Evolutionary conservation across 495 filamentous ascomycete genomes (phyloP), one percentile per base, ranked within the genome.

Genomic region (Astrothelium macrocarpum): DNA sequence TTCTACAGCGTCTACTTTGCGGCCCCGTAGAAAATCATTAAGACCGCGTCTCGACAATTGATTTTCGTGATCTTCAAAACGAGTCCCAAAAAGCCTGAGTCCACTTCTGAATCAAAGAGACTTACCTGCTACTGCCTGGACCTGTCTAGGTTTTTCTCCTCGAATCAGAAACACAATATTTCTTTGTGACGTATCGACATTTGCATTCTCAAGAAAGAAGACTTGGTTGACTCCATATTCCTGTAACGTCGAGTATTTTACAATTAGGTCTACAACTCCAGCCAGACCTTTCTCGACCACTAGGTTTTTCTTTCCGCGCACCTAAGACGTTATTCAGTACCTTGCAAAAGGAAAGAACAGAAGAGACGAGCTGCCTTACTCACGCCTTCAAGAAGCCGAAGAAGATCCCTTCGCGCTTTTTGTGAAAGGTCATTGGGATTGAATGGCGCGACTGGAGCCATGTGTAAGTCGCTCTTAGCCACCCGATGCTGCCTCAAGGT

Each of bases 151-250:
- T 71, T 88, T 93, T 78, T 97, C 92, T 70, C 90, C 92, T 68
- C 90, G 83, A 16, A 87, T 89, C 61, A 97, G 81, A 77, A 96
- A 97, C 64, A 97, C 85, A 63, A 99, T 85, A 83, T 97, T 97
- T 72, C 90, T 87, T 78, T 97, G 95, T 65, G 87, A 90, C 53
- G 87, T 85, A 73, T 97, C 95, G 66, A 87, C 87, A 77, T 96
- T 95, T 68, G 87, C 87, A 75, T 97, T 96, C 76, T 96, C 91
- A 45, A 99, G 80, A 70, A 95, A 85, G 80, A 96, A 97, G 62
- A 97, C 85, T 68, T 91, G 94, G 75, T 97, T 92, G 69, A 97
- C 91, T 18, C 95, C 95, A 79, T 97, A 95, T 68, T 99, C 93
- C 65, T 90, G 87, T 25, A 90, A 82, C 53, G 84, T 83, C 16